A percentile compares a stretch with the other conserved stretches of the same genome.
phyloP scores from a whole-genome alignment of 1,284 basidiomycete genomes.

The Ceratobasidium sp. region DNA sequence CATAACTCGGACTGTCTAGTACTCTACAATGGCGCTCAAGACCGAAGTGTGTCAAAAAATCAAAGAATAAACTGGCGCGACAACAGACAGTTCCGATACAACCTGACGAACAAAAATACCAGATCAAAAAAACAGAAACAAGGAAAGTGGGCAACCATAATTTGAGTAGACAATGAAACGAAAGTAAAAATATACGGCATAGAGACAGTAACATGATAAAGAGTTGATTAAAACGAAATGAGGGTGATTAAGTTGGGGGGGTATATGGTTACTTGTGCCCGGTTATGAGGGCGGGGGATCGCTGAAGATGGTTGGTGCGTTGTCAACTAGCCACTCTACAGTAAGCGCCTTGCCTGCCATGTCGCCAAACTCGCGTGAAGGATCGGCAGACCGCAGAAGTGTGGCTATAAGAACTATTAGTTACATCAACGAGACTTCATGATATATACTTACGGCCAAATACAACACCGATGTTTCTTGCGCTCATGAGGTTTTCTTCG shows the following conservation, averaged over 20 bases:
- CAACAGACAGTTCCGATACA: conserved; percentile 29
- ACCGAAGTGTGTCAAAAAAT: conserved; percentile 38
- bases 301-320: conserved; percentile 70
- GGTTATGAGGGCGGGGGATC: conserved; percentile 35
- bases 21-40: conserved; percentile 44
- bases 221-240: not conserved
- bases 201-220: not conserved
- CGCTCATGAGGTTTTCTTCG: conserved; percentile 91
- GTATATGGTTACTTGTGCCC: conserved; percentile 5
- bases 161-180: not conserved
- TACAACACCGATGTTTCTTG: conserved; percentile 98
- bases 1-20: conserved; percentile 46
- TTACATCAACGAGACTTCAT: not conserved
- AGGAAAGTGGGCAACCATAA: conserved; percentile 14
- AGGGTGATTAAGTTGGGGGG: conserved; percentile 9
- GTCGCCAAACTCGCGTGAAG: conserved; percentile 91
- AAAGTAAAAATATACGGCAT: conserved; percentile 14
- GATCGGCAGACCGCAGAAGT: conserved; percentile 89
- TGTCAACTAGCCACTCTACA: conserved; percentile 92
- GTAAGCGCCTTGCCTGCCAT: conserved; percentile 96
- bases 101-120: conserved; percentile 29
- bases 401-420: conserved; percentile 73
- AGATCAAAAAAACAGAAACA: not conserved
- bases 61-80: conserved; percentile 26
- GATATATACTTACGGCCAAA: conserved; percentile 89